phyloP scores from a whole-genome alignment of 106 monocot genomes.

The Agapanthus africanus region DNA sequence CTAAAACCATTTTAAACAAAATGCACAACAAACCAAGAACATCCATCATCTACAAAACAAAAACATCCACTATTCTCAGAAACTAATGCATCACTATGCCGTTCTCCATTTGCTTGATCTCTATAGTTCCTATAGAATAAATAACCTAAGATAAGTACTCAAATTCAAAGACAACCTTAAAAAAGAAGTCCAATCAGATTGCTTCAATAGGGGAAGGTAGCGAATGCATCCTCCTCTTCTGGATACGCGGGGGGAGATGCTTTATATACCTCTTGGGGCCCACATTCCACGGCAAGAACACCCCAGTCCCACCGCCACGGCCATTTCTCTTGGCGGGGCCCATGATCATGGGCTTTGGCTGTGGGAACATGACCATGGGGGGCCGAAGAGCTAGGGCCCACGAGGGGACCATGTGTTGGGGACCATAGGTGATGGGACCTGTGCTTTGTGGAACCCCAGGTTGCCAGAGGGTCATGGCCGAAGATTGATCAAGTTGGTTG shows the following conservation, averaged over 20 bases:
- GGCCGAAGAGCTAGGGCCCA: constrained; percentile 42
- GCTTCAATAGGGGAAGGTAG: constrained; percentile 29
- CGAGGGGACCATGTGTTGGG: constrained; percentile 32
- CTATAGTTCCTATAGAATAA: constrained; percentile 9
- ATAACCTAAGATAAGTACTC: constrained; percentile 7
- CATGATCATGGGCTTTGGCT: constrained; percentile 16
- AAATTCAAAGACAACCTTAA: background rate
- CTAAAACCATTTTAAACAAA: constrained; percentile 1
- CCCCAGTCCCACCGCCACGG: constrained; percentile 44
- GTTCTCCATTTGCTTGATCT: background rate
- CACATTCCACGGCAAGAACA: constrained; percentile 61
- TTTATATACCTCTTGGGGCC: constrained; percentile 63
- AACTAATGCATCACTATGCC: background rate
- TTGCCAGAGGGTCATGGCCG: constrained; percentile 53
- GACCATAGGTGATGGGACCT: constrained; percentile 17
- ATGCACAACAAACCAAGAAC: background rate
- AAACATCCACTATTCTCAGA: background rate
- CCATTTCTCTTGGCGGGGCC: constrained; percentile 11
- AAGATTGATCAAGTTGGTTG: constrained; percentile 4
- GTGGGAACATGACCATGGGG: constrained; percentile 28
- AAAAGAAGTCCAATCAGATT: constrained; percentile 13
- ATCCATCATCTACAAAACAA: constrained; percentile 2
- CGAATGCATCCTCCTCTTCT: constrained; percentile 35
- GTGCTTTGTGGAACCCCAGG: constrained; percentile 14
- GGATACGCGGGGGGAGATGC: constrained; percentile 73